phyloP scores from a whole-genome alignment of 805 yeast species.

The Saturnispora ahearnii region DNA sequence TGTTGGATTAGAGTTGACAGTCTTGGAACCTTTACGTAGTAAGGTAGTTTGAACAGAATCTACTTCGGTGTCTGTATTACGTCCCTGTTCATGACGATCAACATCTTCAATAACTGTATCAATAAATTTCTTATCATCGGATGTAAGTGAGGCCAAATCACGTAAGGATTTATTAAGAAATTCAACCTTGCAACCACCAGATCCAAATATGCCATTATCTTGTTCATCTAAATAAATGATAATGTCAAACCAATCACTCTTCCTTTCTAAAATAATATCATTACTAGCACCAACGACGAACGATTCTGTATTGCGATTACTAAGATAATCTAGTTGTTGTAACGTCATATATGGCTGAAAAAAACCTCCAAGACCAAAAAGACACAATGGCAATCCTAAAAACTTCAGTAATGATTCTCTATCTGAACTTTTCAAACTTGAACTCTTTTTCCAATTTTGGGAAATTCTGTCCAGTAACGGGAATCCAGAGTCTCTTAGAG shows the following conservation, averaged over 20 bases:
- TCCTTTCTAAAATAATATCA: conserved; percentile 62
- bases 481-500: conserved; percentile 70
- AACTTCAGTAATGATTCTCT: conserved; percentile 67
- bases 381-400: conserved; percentile 79
- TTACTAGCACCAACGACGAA: conserved; percentile 85
- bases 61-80: conserved; percentile 17
- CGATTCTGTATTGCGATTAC: conserved; percentile 44
- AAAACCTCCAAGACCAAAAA: conserved; percentile 78
- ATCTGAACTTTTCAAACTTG: conserved; percentile 67
- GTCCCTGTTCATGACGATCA: conserved; percentile 23
- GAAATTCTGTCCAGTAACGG: conserved; percentile 48
- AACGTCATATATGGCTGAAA: conserved; percentile 92
- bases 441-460: conserved; percentile 46
- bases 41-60: conserved; percentile 15
- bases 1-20: conserved; percentile 28
- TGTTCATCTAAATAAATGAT: conserved; percentile 56
- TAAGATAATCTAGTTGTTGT: conserved; percentile 77
- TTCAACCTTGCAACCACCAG: conserved; percentile 27
- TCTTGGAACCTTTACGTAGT: conserved; percentile 13
- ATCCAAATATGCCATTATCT: conserved; percentile 10
- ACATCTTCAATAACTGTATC: conserved; percentile 47
- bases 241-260: conserved; percentile 54
- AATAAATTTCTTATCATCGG: conserved; percentile 69
- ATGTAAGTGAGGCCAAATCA: conserved; percentile 38
- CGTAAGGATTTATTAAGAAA: conserved; percentile 36